Base-by-base conservation (phyloP, 2,329 filamentous ascomycete genomes). In the Cladophialophora bantiana region DNA sequence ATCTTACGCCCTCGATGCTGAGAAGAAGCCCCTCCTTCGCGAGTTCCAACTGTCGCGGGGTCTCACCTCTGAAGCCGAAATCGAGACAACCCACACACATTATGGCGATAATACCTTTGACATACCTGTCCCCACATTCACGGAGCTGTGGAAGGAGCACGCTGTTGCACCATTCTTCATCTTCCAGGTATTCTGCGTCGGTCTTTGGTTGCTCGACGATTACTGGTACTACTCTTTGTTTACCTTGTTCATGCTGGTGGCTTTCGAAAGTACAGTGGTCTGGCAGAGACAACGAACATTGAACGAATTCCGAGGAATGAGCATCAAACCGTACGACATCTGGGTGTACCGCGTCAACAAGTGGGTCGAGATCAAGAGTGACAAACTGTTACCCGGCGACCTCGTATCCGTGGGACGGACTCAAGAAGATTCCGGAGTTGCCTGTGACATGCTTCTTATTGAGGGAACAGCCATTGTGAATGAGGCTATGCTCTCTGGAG, bases 191-290 rank as follows among this genome's bases (percentile, higher is more conserved):
- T 99, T 99, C 83, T 99, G 96, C 74, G 95, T 99, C 66, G 96
- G 95, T 15, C 83, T 99, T 68, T 99, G 95, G 95, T 92, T 98
- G 89, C 83, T 99, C 77, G 95, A 99, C 77, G 96, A 99, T 81
- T 99, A 98, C 82, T 99, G 96, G 95, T 99, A 99, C 84, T 99
- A 99, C 82, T 98, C 95, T 68, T 87, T 99, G 20, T 99, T 99
- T 80, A 99, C 96, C 0, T 89, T 99, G 26, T 94, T 98, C 83
- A 99, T 99, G 96, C 88, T 99, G 64, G 93, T 99, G 72, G 90
- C 88, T 66, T 99, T 99, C 74, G 95, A 99, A 83, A 97, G 94
- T 78, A 99, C 95, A 2, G 96, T 99, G 42, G 96, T 99, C 15
- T 99, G 95, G 96, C 95, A 99, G 82, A 89, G 95, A 68, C 95